These are phyloP conservation scores for Phytophthora europaea DNA, from an alignment of 352 stramenopile genomes.

Conservation along the genomic window DNA sequence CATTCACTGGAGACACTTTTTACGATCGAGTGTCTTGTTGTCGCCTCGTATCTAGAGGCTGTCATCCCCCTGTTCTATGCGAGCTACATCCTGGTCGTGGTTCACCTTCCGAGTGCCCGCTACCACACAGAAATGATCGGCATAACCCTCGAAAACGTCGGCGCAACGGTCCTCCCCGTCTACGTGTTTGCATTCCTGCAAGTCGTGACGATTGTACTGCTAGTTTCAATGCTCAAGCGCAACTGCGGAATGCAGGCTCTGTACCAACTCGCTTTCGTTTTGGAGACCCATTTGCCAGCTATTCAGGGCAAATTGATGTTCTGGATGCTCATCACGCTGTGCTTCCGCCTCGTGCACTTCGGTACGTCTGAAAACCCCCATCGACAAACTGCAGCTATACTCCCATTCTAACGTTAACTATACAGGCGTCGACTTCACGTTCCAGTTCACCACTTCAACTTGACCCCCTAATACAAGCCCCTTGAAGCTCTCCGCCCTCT, in stretches of 20 bases:
- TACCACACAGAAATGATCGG: constrained; percentile 41
- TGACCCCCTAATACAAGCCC: background rate
- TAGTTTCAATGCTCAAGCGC: constrained; percentile 18
- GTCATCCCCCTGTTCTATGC: constrained; percentile 44
- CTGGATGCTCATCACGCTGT: constrained; percentile 28
- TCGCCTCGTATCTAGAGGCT: constrained; percentile 47
- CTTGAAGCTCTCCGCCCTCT: background rate
- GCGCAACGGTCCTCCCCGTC: constrained; percentile 15
- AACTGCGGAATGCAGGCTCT: constrained; percentile 19
- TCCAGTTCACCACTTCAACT: background rate
- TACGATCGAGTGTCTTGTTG: constrained; percentile 41
- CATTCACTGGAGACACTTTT: constrained; percentile 33
- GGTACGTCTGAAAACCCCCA: constrained; percentile 12
- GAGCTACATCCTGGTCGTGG: constrained; percentile 22
- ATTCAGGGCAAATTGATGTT: constrained; percentile 41
- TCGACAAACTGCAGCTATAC: background rate
- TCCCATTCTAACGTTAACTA: background rate
- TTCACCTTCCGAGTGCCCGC: constrained; percentile 26
- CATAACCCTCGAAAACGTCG: constrained; percentile 14
- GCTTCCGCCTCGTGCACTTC: constrained; percentile 30
- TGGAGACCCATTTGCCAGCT: constrained; percentile 17
- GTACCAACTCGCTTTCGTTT: constrained; percentile 35
- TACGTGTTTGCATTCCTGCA: constrained; percentile 33
- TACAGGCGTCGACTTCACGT: constrained; percentile 1
- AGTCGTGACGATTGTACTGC: constrained; percentile 25